Evolutionary conservation across 495 filamentous ascomycete genomes (phyloP).

Genomic region (Xylaria venustula): DNA sequence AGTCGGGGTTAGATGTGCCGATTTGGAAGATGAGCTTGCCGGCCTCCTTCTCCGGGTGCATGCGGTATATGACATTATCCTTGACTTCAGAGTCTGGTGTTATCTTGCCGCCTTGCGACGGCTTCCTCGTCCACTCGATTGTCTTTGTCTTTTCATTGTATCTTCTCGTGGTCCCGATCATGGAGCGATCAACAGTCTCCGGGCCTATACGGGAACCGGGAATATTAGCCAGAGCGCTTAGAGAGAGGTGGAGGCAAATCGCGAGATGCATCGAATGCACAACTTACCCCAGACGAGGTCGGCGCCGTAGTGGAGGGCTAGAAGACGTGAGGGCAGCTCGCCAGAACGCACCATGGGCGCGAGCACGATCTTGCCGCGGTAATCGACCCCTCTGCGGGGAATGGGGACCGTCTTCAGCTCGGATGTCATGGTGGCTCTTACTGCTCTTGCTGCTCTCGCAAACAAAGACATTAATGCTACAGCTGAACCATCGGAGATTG

Average conservation of each 20-base stretch:
- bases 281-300: conserved; percentile 87
- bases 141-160: conserved; percentile 70
- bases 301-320: conserved; percentile 90
- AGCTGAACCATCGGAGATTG: not conserved
- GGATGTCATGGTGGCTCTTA: conserved; percentile 53
- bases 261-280: not conserved
- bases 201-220: conserved; percentile 65
- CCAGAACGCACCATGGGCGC: conserved; percentile 97
- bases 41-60: conserved; percentile 73
- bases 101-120: conserved; percentile 61
- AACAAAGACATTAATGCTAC: conserved; percentile 19
- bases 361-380: conserved; percentile 87
- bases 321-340: conserved; percentile 83
- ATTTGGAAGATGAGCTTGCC: conserved; percentile 83
- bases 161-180: conserved; percentile 80
- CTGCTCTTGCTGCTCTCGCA: conserved; percentile 6
- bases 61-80: conserved; percentile 77
- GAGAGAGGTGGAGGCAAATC: too few relatives aligned
- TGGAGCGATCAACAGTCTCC: conserved; percentile 85
- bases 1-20: conserved; percentile 75
- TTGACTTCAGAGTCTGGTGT: conserved; percentile 39
- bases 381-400: conserved; percentile 86
- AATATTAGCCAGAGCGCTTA: not conserved
- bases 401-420: conserved; percentile 68
- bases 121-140: conserved; percentile 77